These are phyloP conservation scores for Aspergillus sparsus DNA, from an alignment of 495 filamentous ascomycete genomes.

Conservation along the genomic window DNA sequence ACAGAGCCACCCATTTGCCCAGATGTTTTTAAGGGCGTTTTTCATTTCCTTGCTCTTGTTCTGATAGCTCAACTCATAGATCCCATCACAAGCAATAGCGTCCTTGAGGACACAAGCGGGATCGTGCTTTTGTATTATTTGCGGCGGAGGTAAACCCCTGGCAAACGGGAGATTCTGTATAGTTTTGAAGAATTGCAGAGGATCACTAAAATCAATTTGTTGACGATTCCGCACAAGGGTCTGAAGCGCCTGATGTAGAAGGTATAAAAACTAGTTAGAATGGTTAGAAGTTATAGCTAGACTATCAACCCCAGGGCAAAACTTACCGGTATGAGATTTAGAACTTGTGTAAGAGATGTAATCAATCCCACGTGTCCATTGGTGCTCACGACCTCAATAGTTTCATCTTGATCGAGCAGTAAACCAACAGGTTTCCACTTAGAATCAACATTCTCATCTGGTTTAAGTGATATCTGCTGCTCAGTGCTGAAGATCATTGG, in stretches of 20 bases:
- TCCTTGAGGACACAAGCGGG: constrained; percentile 19
- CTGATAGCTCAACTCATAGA: constrained; percentile 20
- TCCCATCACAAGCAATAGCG: constrained; percentile 24
- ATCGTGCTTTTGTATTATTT: constrained; percentile 16
- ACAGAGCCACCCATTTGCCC: constrained; percentile 29
- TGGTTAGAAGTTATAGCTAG: constrained; percentile 11
- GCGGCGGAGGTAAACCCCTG: constrained; percentile 20
- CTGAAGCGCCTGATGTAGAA: constrained; percentile 16
- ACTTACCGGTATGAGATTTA: constrained; percentile 21
- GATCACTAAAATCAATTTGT: constrained; percentile 21
- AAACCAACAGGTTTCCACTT: constrained; percentile 21
- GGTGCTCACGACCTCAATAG: constrained; percentile 21
- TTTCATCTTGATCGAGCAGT: constrained; percentile 20
- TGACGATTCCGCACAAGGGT: constrained; percentile 13
- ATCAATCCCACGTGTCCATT: constrained; percentile 24
- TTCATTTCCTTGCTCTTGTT: constrained; percentile 18
- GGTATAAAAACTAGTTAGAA: constrained; percentile 22
- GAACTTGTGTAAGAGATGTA: constrained; percentile 17
- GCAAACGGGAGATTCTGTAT: constrained; percentile 15
- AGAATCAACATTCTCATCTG: constrained; percentile 6
- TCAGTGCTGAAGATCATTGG: constrained; percentile 16
- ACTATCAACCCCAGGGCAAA: constrained; percentile 15
- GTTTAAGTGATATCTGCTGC: constrained; percentile 23
- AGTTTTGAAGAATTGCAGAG: constrained; percentile 16
- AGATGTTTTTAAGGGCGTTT: constrained; percentile 22